These are phyloP conservation scores for Diaporthe destruens DNA, from an alignment of 2,329 filamentous ascomycete genomes.

Conservation along the genomic window DNA sequence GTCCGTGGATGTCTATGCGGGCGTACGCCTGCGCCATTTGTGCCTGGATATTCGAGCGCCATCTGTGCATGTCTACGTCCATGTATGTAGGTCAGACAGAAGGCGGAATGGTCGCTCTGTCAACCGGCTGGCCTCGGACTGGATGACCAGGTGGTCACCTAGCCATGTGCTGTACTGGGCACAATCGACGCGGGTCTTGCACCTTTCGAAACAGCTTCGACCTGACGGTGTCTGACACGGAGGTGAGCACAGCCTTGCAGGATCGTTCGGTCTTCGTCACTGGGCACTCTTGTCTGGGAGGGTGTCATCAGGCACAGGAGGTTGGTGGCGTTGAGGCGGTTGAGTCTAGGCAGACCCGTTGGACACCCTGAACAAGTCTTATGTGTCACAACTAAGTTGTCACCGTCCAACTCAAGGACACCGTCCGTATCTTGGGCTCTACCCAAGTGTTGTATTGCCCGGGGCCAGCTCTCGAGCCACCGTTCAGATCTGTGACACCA, in stretches of 20 bases:
- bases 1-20: not conserved
- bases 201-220: slow-evolving; percentile 5
- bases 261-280: not conserved
- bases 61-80: not conserved
- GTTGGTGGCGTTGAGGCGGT: not conserved
- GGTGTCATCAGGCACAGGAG: not conserved
- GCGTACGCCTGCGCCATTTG: not conserved
- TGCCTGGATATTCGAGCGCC: not conserved
- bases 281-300: not conserved
- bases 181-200: not conserved
- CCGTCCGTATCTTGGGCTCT: too few relatives aligned
- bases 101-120: slow-evolving; percentile 14
- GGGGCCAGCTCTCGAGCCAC: not conserved
- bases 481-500: not conserved
- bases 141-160: not conserved
- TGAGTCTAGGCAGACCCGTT: not conserved
- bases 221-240: not conserved
- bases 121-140: slow-evolving; percentile 19
- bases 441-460: not conserved
- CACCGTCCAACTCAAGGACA: not conserved
- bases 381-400: not conserved
- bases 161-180: not conserved
- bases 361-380: not conserved
- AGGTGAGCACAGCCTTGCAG: not conserved
- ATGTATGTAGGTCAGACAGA: slow-evolving; percentile 27